Evolutionary conservation across 2,329 filamentous ascomycete genomes (phyloP).

Genomic region (Paecilomyces fulvus): DNA sequence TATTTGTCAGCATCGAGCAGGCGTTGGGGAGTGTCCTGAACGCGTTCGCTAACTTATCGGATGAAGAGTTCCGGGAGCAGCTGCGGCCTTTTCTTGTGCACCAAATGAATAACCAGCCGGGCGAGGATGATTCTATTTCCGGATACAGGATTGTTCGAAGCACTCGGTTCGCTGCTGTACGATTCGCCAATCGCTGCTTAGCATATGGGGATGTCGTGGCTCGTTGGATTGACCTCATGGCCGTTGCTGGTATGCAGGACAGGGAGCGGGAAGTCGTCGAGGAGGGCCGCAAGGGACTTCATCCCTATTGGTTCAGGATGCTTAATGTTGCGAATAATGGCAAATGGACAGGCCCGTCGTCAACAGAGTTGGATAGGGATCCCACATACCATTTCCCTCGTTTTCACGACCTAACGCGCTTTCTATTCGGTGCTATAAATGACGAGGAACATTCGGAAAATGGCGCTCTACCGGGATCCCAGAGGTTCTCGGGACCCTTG

Average conservation of each 20-base stretch:
- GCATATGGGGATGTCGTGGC: constrained; percentile 69
- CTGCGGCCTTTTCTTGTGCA: constrained; percentile 54
- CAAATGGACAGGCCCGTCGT: constrained; percentile 35
- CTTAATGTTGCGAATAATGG: constrained; percentile 46
- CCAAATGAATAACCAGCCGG: constrained; percentile 52
- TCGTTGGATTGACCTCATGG: constrained; percentile 82
- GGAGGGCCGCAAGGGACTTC: constrained; percentile 80
- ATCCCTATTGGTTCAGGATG: constrained; percentile 64
- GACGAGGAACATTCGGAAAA: constrained; percentile 19
- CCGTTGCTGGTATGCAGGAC: constrained; percentile 53
- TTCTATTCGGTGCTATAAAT: constrained; percentile 19
- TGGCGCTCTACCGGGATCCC: constrained; percentile 24
- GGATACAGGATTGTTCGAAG: constrained; percentile 52
- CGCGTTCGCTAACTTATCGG: constrained; percentile 43
- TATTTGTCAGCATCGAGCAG: constrained; percentile 82
- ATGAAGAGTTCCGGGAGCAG: constrained; percentile 32
- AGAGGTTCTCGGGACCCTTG: constrained; percentile 20
- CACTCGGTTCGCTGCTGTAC: constrained; percentile 71
- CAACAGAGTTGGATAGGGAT: constrained; percentile 46
- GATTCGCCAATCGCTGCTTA: constrained; percentile 84
- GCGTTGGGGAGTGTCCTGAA: constrained; percentile 71
- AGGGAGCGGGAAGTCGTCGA: constrained; percentile 79
- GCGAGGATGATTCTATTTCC: constrained; percentile 29
- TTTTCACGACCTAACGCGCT: constrained; percentile 27
- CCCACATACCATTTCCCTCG: constrained; percentile 31